Evolutionary conservation across 2,329 filamentous ascomycete genomes (phyloP), one percentile per base, ranked within the genome.

Genomic region (Fusarium denticulatum): DNA sequence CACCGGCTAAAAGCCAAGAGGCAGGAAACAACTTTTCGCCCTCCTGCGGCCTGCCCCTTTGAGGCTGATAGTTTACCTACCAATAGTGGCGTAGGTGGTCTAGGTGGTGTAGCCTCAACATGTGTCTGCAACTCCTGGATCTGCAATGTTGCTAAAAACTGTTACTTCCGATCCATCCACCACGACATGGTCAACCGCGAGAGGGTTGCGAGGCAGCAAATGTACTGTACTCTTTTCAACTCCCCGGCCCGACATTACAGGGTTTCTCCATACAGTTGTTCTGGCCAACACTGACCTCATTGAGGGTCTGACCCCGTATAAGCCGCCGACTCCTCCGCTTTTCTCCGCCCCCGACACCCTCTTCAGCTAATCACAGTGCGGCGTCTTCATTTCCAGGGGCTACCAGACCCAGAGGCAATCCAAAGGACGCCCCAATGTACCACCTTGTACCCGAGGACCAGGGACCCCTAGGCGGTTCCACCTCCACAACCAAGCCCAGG

Each of bases 221-320:
- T 49, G 67, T 73, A 68, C 49, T 46, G 67, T 73, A 68, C 50
- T 49, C 20, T 28, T 26, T n/a, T 34, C 52, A 43, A 55, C 50
- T 40, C 67, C 62, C 71, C 62, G 67, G 67, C 36, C 62, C 58
- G 62, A 73, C 46, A 68, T 63, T 50, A 28, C 71, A 73, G 67
- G 76, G 75, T 53, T 78, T 78, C 76, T 78, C 76, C 76, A 78
- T 73, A 69, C 65, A 71, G 47, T 66, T 60, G 68, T 64, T 64
- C 58, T 75, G 56, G 61, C 65, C 46, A 57, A 45, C 64, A 67
- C 69, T 77, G 76, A 75, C 72, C 71, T 74, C 76, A 71, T 74
- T 67, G 75, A 68, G 74, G 72, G 68, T 62, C 64, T n/a, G 49
- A 45, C 66, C 70, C 74, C 69, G 63, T 78, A 68, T 58, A 74